These are phyloP conservation scores for Desmodesmus armatus DNA, from an alignment of 139 green algal genomes.

Conservation along the genomic window DNA sequence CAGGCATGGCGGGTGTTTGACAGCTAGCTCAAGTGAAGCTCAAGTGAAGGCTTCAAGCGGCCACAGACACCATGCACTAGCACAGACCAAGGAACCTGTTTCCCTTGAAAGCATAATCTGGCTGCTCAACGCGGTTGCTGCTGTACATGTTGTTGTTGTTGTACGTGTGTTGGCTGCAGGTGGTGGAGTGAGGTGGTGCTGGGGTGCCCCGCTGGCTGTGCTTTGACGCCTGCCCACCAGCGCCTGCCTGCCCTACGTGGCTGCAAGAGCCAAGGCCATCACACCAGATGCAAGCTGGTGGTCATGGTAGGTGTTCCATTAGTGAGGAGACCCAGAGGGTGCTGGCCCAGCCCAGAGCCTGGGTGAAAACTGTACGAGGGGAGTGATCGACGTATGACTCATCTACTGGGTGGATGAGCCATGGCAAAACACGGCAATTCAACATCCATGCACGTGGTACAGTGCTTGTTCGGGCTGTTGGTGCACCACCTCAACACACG, in stretches of 20 bases:
- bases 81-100: background rate
- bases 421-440: background rate
- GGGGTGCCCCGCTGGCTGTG: conserved; percentile 69
- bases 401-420: background rate
- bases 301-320: conserved; percentile 77
- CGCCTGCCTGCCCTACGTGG: conserved; percentile 76
- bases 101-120: background rate
- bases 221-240: conserved; percentile 86
- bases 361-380: too few species aligned
- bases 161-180: conserved; percentile 9
- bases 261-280: conserved; percentile 67
- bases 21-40: too few species aligned
- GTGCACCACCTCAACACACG: background rate
- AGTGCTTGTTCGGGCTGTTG: background rate
- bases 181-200: conserved; percentile 68
- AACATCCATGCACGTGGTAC: background rate
- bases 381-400: too few species aligned
- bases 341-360: background rate
- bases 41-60: background rate
- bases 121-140: background rate
- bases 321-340: too few species aligned
- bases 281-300: conserved; percentile 84
- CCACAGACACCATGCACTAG: background rate
- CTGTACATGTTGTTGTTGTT: background rate
- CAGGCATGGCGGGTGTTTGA: background rate